Conservation (phyloP, 129 eudicot species). For the Saposhnikovia divaricata region DNA sequence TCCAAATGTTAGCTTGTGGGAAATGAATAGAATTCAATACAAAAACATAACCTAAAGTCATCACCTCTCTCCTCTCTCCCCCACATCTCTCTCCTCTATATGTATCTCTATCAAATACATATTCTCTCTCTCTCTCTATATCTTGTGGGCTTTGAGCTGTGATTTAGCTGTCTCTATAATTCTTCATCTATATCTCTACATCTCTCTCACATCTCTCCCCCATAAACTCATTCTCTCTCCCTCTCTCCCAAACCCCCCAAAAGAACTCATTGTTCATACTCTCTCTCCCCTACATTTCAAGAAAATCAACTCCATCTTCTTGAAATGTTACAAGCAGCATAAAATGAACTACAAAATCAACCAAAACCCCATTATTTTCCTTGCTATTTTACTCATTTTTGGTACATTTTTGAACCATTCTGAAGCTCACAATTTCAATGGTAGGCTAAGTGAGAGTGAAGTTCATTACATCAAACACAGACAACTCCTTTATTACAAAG, state of each 20-base stretch:
- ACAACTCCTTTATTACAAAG: constrained; percentile 63
- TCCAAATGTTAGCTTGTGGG: not conserved
- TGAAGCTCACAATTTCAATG: constrained; percentile 18
- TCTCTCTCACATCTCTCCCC: constrained; percentile 1
- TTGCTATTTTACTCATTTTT: constrained; percentile 1
- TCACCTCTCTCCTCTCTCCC: not conserved
- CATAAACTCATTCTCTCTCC: not conserved
- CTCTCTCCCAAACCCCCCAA: not conserved
- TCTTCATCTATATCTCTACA: not conserved
- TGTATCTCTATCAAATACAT: not conserved
- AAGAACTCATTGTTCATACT: not conserved
- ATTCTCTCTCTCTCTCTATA: constrained; percentile 2
- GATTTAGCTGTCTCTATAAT: constrained; percentile 68
- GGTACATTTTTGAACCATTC: not conserved
- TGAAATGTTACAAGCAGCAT: constrained; percentile 35
- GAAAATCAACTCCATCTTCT: not conserved
- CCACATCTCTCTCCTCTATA: not conserved
- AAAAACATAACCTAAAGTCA: constrained; percentile 4
- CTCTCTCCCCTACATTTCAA: not conserved
- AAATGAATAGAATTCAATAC: not conserved
- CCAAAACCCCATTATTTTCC: constrained; percentile 6
- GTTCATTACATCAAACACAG: constrained; percentile 43
- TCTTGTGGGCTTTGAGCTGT: constrained; percentile 94
- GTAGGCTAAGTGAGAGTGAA: constrained; percentile 50
- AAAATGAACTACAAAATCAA: constrained; percentile 48